phyloP scores from a whole-genome alignment of 352 stramenopile species.

The Saprolegnia parasitica region DNA sequence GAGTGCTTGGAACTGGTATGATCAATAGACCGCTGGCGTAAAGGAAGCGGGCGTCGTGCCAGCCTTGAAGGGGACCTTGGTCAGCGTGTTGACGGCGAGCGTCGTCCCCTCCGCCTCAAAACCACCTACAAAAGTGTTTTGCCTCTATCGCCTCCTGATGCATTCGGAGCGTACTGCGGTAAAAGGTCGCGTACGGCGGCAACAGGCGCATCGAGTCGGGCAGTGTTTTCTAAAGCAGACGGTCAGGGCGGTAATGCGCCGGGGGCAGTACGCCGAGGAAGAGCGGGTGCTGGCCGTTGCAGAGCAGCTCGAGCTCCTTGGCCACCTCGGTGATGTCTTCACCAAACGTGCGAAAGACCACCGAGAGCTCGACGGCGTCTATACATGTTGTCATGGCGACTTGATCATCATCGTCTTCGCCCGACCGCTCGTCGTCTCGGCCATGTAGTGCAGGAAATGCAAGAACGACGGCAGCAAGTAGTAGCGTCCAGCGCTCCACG shows the following conservation, averaged over 20 bases:
- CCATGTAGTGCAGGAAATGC: slow-evolving; percentile 54
- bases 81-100: slow-evolving; percentile 55
- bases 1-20: not conserved
- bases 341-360: slow-evolving; percentile 79
- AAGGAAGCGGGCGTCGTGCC: slow-evolving; percentile 7
- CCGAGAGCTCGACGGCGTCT: slow-evolving; percentile 18
- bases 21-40: slow-evolving; percentile 32
- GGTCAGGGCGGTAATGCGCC: not conserved
- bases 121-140: slow-evolving; percentile 32
- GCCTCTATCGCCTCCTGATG: not conserved
- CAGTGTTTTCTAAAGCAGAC: slow-evolving; percentile 31
- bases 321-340: slow-evolving; percentile 72
- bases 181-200: slow-evolving; percentile 51
- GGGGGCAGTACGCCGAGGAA: slow-evolving; percentile 26
- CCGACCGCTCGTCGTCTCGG: slow-evolving; percentile 31
- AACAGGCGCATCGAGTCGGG: slow-evolving; percentile 48
- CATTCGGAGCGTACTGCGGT: slow-evolving; percentile 34
- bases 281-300: slow-evolving; percentile 58
- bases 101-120: slow-evolving; percentile 51
- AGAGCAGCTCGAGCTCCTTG: slow-evolving; percentile 64
- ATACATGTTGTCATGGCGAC: not conserved
- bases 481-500: slow-evolving; percentile 65
- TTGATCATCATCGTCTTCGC: slow-evolving; percentile 37
- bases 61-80: slow-evolving; percentile 35
- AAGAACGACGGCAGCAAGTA: slow-evolving; percentile 82